Evolutionary conservation across 192 early-diverging fungal species (phyloP), one percentile per base, ranked within the genome.

Genomic region (Gaertneriomyces sp.): DNA sequence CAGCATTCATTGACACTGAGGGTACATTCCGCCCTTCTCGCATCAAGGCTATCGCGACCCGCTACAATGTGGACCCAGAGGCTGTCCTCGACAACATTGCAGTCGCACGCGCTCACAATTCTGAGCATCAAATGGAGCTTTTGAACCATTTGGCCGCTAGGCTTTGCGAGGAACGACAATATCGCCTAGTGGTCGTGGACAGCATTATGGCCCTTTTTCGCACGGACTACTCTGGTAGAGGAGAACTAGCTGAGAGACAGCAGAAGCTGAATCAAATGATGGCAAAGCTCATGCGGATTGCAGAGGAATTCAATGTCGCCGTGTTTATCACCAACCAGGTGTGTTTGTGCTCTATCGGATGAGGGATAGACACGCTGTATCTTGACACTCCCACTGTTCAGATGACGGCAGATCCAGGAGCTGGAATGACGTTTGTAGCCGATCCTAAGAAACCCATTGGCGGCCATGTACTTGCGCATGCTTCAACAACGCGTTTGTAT

Each of bases 381-480:
- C 47, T 33, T 33, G 25, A 33, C 2, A 51, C 61, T 9, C 14
- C 61, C 17, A 1, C 43, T 51, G 19, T 4, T 6, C 66, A 79
- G 66, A 82, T 83, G 77, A 61, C 56, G 41, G 70, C 83, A 7
- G 83, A 87, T 61, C 80, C 84, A n/a, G 80, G 82, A 5, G 81
- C 74, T 46, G 77, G 72, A 0, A 75, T 91, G 75, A 86, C 87
- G 17, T 94, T 94, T 76, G 88, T 90, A 0, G 79, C 88, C 12
- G 92, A 94, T 61, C 91, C 92, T 50, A 92, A 93, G 78, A 94
- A 94, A 61, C 92, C 92, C 7, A 84, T 92, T 45, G 89, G 88
- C 38, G 88, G 92, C 1, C 89, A 92, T 59, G 80, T 93, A 3
- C 72, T 92, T 55, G 89, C 88, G 42, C 80, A 86, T 60, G 84